Evolutionary conservation across 306 rosid species (phyloP), one percentile per base, ranked within the genome.

Genomic region (Spatholobus suberectus): DNA sequence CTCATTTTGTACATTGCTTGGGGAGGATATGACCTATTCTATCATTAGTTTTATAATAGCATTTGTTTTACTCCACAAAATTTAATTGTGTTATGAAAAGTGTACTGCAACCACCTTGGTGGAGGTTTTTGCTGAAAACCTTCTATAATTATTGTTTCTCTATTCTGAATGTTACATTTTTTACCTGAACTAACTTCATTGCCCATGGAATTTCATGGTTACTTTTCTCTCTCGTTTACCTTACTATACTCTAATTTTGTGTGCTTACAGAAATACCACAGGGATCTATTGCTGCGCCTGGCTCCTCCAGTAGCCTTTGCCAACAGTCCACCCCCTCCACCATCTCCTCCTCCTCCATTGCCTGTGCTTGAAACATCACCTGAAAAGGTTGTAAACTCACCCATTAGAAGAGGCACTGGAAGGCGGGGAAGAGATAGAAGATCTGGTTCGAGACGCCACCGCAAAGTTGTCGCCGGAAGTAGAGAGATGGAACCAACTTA

Each of bases 251-350:
- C 11, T 38, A 38, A 4, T 20, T 55, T 65, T 14, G 2, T 6
- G 40, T 71, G 51, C 43, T 70, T 41, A 21, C 92, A 93, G 99
- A 95, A 95, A 89, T 93, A 93, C 85, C 99, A 95, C 74, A 90
- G 85, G 77, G 94, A 86, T 14, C 85, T 90, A 35, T 70, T 93
- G 62, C 77, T 85, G 78, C 89, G 4, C 11, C 59, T 77, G 72
- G 90, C 96, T 84, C 85, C 89, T 49, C 88, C 55, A 69, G 49
- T 24, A 8, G 81, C 34, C 4, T 10, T 68, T 75, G 82, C 75
- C 26, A 10, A 46, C 23, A 38, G 73, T 51, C 95, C 68, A 0
- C 81, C 69, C 6, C 89, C 86, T 46, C 98, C 61, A 0, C 82
- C 52, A 17, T 76, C 87, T 12, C 87, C 38, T 0, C 84, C 77